phyloP scores from a whole-genome alignment of 495 filamentous ascomycete species.

The Penicillium manginii region DNA sequence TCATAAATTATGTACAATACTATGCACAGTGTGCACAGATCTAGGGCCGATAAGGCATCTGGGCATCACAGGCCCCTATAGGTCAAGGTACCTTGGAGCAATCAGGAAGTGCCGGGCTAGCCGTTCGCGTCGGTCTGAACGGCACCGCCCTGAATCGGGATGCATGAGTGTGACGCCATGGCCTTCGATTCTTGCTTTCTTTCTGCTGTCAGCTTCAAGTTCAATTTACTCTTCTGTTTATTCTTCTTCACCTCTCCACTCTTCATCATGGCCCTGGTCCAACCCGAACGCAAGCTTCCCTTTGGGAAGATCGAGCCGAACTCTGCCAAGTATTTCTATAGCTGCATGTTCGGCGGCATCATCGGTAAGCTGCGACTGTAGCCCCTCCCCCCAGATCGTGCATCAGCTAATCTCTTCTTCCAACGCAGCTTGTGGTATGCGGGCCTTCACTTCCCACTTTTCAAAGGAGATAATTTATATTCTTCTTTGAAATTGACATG shows the following conservation, averaged over 20 bases:
- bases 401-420: slow-evolving; percentile 3
- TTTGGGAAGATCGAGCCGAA: slow-evolving; percentile 67
- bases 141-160: not conserved
- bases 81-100: not conserved
- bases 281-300: slow-evolving; percentile 45
- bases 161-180: slow-evolving; percentile 24
- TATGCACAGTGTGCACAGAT: not conserved
- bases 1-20: not conserved
- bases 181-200: not conserved
- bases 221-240: slow-evolving; percentile 1
- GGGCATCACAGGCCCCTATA: too few species aligned
- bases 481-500: slow-evolving; percentile 16
- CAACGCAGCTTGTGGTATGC: slow-evolving; percentile 60
- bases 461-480: not conserved
- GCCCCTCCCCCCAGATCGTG: slow-evolving; percentile 4
- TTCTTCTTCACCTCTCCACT: not conserved
- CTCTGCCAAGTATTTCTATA: slow-evolving; percentile 67
- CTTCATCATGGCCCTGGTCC: slow-evolving; percentile 31
- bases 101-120: slow-evolving; percentile 18
- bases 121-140: slow-evolving; percentile 21
- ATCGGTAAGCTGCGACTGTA: slow-evolving; percentile 49
- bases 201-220: not conserved
- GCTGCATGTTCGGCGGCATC: slow-evolving; percentile 67
- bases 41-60: too few species aligned
- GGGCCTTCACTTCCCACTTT: not conserved